A percentile compares a stretch with the other conserved stretches of the same genome.
These are phyloP conservation scores for Teratosphaeria pseudoeucalypti DNA, from an alignment of 2,329 filamentous ascomycete species.

Conservation along the genomic window DNA sequence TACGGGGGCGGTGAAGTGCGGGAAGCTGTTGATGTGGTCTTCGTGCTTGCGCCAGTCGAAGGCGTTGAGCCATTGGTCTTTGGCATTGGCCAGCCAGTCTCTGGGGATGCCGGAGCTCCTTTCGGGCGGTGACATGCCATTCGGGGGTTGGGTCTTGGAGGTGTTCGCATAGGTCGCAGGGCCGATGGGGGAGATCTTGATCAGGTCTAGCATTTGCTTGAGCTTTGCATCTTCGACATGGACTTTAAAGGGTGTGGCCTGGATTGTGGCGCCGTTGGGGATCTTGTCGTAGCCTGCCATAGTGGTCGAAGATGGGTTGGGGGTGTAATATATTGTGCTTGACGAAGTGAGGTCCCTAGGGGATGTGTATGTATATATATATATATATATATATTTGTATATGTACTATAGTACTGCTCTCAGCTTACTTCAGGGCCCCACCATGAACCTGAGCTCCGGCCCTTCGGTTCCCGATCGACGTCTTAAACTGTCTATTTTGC, in stretches of 20 bases:
- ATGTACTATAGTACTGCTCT: not conserved
- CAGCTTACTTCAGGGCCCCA: not conserved
- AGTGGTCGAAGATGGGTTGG: not conserved
- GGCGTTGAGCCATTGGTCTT: conserved; percentile 24
- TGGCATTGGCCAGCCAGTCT: conserved; percentile 36
- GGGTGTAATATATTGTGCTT: not conserved
- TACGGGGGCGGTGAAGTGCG: conserved; percentile 39
- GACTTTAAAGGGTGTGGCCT: conserved; percentile 34
- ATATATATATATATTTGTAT: not conserved
- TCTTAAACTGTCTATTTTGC: too few relatives aligned
- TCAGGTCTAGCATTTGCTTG: conserved; percentile 35
- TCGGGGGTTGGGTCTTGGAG: conserved; percentile 19
- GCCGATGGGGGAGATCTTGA: conserved; percentile 39
- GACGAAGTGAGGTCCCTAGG: not conserved
- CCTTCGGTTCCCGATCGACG: too few relatives aligned
- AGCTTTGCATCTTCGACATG: conserved; percentile 35
- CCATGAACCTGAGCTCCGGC: not conserved
- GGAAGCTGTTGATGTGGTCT: conserved; percentile 39
- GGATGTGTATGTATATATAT: not conserved
- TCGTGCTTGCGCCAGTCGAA: conserved; percentile 33
- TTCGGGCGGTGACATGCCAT: conserved; percentile 1
- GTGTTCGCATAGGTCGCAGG: conserved; percentile 41
- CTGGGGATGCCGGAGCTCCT: conserved; percentile 36
- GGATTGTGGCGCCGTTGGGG: conserved; percentile 27
- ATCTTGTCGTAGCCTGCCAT: conserved; percentile 16